Evolutionary conservation across 768 basidiomycete species (phyloP), one percentile per base, ranked within the genome.

Genomic region (Rhodotorula graminis): DNA sequence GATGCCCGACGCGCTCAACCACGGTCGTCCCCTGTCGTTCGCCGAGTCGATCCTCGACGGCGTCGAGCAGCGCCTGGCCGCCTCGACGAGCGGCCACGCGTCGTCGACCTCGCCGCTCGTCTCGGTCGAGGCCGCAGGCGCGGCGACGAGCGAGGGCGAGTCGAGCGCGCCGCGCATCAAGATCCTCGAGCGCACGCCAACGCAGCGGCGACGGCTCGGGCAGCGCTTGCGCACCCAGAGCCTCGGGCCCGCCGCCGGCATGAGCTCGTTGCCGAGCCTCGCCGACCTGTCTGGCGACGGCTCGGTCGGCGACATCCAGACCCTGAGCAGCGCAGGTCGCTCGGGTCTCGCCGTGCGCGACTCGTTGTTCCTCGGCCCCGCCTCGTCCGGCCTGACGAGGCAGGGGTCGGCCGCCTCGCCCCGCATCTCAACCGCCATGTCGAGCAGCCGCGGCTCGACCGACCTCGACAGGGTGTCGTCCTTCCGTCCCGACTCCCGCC

Each of bases 141-240:
- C 27, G 25, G 23, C 25, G 4, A 25, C 50, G 65, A 50, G 37
- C 18, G 55, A 61, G 12, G 37, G n/a, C 9, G 37, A 33, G 0
- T 56, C 59, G 27, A 61, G 50, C 33, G 70, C 55, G 2, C 49
- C 71, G 11, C 49, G 71, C 21, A 60, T 75, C 46, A 69, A 63
- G 33, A 71, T 75, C n/a, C 31, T 75, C 27, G 71, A 75, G 46
- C 63, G 68, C 7, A 62, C 62, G 44, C 16, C 66, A 10, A 40
- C 55, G n/a, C 50, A 64, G 29, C 57, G 57, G 1, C 8, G 58
- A 2, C 23, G 4, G 47, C 52, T 47, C 9, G 7, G 12, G 10
- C 50, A 52, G 11, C 50, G 50, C 25, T 23, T 52, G 8, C 61
- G 74, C 12, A 63, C 61, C 23, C 60, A 61, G 29, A 71, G 70